Evolutionary conservation across 1,139 yeast genomes (phyloP), one percentile per base, ranked within the genome.

Genomic region (Cylindricascospora bacillispora): DNA sequence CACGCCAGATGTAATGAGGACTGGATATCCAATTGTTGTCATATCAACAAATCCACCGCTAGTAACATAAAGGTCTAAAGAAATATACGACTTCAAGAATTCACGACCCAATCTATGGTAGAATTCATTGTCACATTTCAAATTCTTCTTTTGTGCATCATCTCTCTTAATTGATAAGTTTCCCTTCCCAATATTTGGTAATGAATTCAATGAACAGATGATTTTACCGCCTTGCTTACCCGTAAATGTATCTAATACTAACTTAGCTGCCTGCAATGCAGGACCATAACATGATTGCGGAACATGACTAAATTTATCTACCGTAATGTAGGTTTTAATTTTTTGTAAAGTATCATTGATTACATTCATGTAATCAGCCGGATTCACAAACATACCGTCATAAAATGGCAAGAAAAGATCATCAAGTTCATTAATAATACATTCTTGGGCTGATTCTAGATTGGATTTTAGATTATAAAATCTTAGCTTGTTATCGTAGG

Each of bases 101-200:
- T 71, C 73, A 35, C 66, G 65, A 1, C 79, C 74, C 30, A 85
- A 56, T 11, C 67, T 63, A 34, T 63, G 63, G 52, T 79, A 85
- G 47, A 65, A 81, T 15, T 67, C 74, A 42, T 65, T 71, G 31
- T 73, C 76, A 4, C 86, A 68, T 18, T 65, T 60, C 42, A 74
- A 67, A 12, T 74, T 68, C 34, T 77, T 86, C 30, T 66, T 67
- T 25, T 71, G 75, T 0, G 73, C 70, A 13, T 58, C 52, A 15
- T 62, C 65, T 29, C 50, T 56, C 40, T 81, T 74, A 35, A 68
- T 62, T 13, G 63, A 61, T 29, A 86, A 63, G n/a, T 69, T 63
- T 2, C 97, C 97, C 1, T 89, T 81, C 0, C 95, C 95, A 67
- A 75, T 67, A 1, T 83, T 68, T 6, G 98, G 95, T 22, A 85